These are phyloP conservation scores for Aspergillus egyptiacus DNA, from an alignment of 495 filamentous ascomycete genomes.

Conservation along the genomic window DNA sequence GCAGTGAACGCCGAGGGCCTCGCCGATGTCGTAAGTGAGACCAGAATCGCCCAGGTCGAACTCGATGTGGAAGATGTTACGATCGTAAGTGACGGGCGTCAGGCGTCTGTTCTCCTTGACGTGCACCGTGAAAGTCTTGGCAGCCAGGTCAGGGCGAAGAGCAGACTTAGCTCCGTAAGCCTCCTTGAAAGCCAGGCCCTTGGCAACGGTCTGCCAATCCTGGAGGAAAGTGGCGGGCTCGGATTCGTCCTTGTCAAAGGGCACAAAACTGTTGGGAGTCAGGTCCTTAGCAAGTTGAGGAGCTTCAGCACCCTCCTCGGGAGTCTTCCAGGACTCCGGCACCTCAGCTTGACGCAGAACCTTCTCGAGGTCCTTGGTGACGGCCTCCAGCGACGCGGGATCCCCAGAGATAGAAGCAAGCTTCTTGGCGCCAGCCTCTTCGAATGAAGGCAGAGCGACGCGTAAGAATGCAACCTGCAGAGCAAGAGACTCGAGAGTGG, in stretches of 20 bases:
- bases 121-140: conserved; percentile 79
- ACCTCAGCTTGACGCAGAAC: conserved; percentile 65
- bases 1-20: conserved; percentile 94
- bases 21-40: conserved; percentile 92
- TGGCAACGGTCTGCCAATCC: conserved; percentile 75
- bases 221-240: conserved; percentile 62
- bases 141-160: conserved; percentile 76
- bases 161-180: conserved; percentile 68
- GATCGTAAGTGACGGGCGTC: conserved; percentile 83
- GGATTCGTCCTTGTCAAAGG: conserved; percentile 70
- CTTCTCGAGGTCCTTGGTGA: conserved; percentile 61
- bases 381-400: conserved; percentile 50
- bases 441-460: conserved; percentile 55
- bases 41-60: conserved; percentile 90
- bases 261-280: conserved; percentile 69
- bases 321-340: conserved; percentile 71
- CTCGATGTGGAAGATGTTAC: conserved; percentile 99
- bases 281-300: conserved; percentile 53
- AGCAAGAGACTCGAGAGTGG: conserved; percentile 55
- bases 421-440: conserved; percentile 48
- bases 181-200: conserved; percentile 90
- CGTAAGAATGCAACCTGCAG: conserved; percentile 77
- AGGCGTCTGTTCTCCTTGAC: conserved; percentile 94
- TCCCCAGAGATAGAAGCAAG: conserved; percentile 51
- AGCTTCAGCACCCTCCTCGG: conserved; percentile 50